Evolutionary conservation across 2,329 filamentous ascomycete genomes (phyloP).

Genomic region (Dactylellina parvicollis): DNA sequence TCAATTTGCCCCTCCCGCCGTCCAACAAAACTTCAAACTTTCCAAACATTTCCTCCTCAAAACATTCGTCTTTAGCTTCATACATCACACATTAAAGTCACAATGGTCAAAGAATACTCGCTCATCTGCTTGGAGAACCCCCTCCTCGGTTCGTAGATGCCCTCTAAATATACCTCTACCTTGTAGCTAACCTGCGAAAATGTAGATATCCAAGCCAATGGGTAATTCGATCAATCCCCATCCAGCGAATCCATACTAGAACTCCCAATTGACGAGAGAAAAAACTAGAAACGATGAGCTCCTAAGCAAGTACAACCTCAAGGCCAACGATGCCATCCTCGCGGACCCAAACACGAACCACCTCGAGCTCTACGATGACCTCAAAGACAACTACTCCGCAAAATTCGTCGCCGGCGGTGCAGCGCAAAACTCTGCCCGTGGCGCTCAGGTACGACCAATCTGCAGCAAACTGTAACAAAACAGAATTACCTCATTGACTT

Average conservation of each 20-base stretch:
- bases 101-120: conserved; percentile 86
- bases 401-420: conserved; percentile 96
- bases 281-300: conserved; percentile 77
- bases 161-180: conserved; percentile 6
- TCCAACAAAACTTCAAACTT: conserved; percentile 23
- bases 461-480: neutral
- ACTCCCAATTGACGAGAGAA: conserved; percentile 53
- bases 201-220: conserved; percentile 85
- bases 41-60: neutral
- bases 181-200: conserved; percentile 5
- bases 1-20: conserved; percentile 17
- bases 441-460: conserved; percentile 72
- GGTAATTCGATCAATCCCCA: conserved; percentile 63
- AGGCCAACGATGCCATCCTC: conserved; percentile 97
- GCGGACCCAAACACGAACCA: conserved; percentile 82
- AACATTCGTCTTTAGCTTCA: neutral
- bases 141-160: conserved; percentile 74
- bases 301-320: conserved; percentile 90
- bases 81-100: conserved; percentile 55
- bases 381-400: conserved; percentile 89
- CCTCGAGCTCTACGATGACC: conserved; percentile 87
- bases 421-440: conserved; percentile 95
- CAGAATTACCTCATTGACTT: conserved; percentile 10
- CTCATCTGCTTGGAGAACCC: conserved; percentile 97
- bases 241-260: neutral